Evolutionary conservation across 2,329 filamentous ascomycete genomes (phyloP).

Genomic region (Neofusicoccum laricinum): DNA sequence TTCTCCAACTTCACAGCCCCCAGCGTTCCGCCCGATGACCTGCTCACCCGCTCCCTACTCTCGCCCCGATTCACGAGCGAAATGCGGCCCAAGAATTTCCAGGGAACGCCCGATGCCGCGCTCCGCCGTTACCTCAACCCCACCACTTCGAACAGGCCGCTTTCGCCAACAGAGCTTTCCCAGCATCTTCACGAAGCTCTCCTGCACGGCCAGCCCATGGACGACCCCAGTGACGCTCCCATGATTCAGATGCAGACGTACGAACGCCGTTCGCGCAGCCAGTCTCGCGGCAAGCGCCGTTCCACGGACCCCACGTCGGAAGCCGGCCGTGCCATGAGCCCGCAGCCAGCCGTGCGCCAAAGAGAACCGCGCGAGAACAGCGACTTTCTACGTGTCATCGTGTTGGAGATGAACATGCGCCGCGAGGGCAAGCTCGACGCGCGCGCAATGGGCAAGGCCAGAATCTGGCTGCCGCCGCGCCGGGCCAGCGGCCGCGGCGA

Average conservation of each 20-base stretch:
- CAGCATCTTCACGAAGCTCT: constrained; percentile 39
- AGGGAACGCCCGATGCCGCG: constrained; percentile 54
- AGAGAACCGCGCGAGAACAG: constrained; percentile 63
- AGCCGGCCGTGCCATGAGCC: constrained; percentile 40
- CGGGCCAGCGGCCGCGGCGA: constrained; percentile 30
- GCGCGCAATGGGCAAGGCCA: constrained; percentile 53
- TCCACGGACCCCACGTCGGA: constrained; percentile 42
- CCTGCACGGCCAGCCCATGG: constrained; percentile 24
- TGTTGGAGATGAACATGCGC: constrained; percentile 67
- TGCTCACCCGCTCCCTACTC: constrained; percentile 59
- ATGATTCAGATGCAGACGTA: constrained; percentile 65
- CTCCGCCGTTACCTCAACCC: constrained; percentile 62
- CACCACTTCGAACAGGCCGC: constrained; percentile 30
- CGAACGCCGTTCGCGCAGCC: constrained; percentile 36
- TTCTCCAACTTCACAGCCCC: constrained; percentile 58
- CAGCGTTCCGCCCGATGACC: constrained; percentile 55
- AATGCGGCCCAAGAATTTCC: constrained; percentile 55
- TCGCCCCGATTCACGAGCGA: constrained; percentile 59
- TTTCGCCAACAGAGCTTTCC: constrained; percentile 36
- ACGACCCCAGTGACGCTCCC: constrained; percentile 40
- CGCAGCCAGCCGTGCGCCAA: constrained; percentile 49
- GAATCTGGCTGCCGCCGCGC: constrained; percentile 60
- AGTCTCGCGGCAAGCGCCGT: constrained; percentile 30
- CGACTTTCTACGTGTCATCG: constrained; percentile 62
- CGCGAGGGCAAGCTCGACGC: constrained; percentile 60